These are phyloP conservation scores for Vaccinium darrowii DNA, from an alignment of 148 eudicot genomes.

Conservation along the genomic window DNA sequence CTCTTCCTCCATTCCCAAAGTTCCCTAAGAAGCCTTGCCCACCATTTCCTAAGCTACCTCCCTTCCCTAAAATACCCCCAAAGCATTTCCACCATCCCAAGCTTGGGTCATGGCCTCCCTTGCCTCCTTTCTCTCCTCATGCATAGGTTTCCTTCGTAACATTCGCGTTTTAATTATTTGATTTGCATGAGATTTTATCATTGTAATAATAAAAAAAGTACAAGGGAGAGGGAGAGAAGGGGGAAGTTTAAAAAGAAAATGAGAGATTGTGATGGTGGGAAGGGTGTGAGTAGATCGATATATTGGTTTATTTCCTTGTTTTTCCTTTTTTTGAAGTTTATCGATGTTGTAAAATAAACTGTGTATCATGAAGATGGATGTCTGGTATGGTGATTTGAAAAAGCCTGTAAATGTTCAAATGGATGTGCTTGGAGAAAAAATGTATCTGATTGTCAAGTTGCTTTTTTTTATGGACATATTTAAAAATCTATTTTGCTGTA, in stretches of 20 bases:
- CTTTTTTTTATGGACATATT: neutral
- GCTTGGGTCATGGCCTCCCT: slow-evolving; percentile 16
- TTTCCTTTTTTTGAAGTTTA: neutral
- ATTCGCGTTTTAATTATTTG: neutral
- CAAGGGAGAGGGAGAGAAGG: neutral
- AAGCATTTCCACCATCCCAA: slow-evolving; percentile 18
- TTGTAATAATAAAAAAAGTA: neutral
- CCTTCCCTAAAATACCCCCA: slow-evolving; percentile 18
- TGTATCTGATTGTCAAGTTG: neutral
- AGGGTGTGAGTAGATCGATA: slow-evolving; percentile 5
- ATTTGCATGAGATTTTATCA: neutral
- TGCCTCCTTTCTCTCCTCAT: slow-evolving; percentile 14
- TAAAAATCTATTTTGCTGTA: neutral
- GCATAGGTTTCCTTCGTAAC: neutral
- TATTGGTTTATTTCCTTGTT: neutral
- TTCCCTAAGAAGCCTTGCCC: neutral
- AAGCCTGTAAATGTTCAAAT: neutral
- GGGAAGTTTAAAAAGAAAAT: neutral
- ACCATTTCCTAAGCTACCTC: slow-evolving; percentile 14
- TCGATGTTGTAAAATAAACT: neutral
- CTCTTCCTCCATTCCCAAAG: slow-evolving; percentile 6
- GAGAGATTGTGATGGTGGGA: neutral
- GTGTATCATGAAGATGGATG: neutral
- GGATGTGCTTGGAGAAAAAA: neutral
- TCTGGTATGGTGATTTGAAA: neutral